These are phyloP conservation scores for Tylopilus felleus DNA, from an alignment of 768 basidiomycete species.

Conservation along the genomic window DNA sequence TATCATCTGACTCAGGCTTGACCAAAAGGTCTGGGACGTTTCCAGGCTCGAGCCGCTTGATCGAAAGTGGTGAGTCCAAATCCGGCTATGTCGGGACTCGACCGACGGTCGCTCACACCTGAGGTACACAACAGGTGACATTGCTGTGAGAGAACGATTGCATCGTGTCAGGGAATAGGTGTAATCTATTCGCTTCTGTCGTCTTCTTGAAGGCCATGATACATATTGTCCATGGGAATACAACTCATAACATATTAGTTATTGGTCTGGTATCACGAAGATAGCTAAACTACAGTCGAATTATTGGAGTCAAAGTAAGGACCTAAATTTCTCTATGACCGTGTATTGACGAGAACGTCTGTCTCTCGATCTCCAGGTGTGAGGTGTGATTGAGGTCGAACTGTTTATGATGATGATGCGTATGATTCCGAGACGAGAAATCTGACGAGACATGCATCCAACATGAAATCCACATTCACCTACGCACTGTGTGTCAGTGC, in stretches of 20 bases:
- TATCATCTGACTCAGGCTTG: too few relatives aligned
- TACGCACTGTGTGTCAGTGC: conserved; percentile 92
- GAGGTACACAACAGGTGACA: conserved; percentile 5
- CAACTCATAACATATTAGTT: background rate
- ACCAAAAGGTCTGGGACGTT: too few relatives aligned
- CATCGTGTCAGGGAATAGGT: background rate
- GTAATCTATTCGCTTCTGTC: background rate
- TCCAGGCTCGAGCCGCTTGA: too few relatives aligned
- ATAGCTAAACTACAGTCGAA: background rate
- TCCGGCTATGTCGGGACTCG: too few relatives aligned
- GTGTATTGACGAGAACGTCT: background rate
- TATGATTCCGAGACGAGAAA: conserved; percentile 75
- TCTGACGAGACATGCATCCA: conserved; percentile 90
- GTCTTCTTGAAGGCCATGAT: background rate
- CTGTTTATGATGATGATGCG: conserved; percentile 30
- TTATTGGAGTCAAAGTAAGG: background rate
- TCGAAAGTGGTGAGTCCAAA: background rate
- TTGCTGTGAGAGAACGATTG: conserved; percentile 5
- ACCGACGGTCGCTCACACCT: background rate
- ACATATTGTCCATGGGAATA: background rate
- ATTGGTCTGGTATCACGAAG: background rate
- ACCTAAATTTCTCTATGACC: conserved; percentile 25
- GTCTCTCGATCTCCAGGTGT: background rate
- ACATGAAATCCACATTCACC: conserved; percentile 96
- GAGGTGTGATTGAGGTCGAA: background rate